phyloP scores from a whole-genome alignment of 1,284 basidiomycete species.

The Omphalotus olearius region DNA sequence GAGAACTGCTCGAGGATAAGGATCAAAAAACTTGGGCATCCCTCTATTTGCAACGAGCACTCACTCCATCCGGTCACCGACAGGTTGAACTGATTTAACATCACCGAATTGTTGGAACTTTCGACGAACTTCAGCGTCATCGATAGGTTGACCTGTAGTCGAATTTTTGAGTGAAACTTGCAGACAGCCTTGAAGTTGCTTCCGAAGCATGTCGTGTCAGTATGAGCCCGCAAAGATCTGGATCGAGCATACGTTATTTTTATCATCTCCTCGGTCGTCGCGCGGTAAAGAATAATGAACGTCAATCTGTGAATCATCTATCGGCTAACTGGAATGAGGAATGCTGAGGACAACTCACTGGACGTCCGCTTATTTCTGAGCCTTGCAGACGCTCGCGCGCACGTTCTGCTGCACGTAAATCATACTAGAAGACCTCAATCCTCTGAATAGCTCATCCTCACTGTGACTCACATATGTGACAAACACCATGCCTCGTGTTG shows the following conservation, averaged over 20 bases:
- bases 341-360: constrained; percentile 50
- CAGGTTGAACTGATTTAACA: constrained; percentile 73
- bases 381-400: constrained; percentile 87
- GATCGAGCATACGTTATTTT: constrained; percentile 68
- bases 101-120: constrained; percentile 89
- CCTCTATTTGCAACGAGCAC: constrained; percentile 3
- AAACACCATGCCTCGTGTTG: constrained; percentile 94
- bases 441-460: not conserved
- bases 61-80: constrained; percentile 69
- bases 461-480: constrained; percentile 84
- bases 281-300: constrained; percentile 96
- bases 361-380: constrained; percentile 77
- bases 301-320: constrained; percentile 66
- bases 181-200: constrained; percentile 79
- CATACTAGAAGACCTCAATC: constrained; percentile 56
- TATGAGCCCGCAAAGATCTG: not conserved
- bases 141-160: constrained; percentile 59
- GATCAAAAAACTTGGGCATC: constrained; percentile 4
- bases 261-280: constrained; percentile 86
- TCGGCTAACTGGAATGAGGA: not conserved
- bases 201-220: constrained; percentile 7
- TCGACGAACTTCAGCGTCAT: constrained; percentile 79
- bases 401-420: constrained; percentile 86
- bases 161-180: constrained; percentile 76
- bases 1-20: constrained; percentile 47